These are phyloP conservation scores for Ephemerocybe angulata DNA, from an alignment of 768 basidiomycete genomes.

Conservation along the genomic window DNA sequence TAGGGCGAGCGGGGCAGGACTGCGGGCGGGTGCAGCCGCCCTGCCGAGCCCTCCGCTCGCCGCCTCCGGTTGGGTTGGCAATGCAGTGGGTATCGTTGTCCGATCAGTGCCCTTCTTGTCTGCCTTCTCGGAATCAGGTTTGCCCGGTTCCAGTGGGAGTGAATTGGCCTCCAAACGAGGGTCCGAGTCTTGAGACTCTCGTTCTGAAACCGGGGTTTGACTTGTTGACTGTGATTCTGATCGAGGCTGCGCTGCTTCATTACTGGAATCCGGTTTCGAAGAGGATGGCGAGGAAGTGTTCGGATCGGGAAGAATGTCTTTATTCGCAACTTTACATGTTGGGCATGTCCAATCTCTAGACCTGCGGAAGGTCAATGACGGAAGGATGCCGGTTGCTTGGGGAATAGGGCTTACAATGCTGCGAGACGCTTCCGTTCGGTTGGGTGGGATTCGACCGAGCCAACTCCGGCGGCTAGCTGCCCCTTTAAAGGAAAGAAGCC, in stretches of 20 bases:
- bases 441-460: conserved; percentile 77
- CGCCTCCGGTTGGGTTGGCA: neutral
- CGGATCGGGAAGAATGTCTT: conserved; percentile 67
- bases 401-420: conserved; percentile 50
- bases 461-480: conserved; percentile 81
- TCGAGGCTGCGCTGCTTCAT: neutral
- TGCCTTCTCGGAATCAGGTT: neutral
- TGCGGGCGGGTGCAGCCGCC: neutral
- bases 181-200: neutral
- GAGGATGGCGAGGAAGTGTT: conserved; percentile 22
- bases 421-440: conserved; percentile 78
- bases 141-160: neutral
- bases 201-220: conserved; percentile 1
- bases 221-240: neutral
- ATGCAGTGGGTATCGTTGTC: neutral
- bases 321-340: conserved; percentile 63
- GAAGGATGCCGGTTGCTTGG: too few relatives aligned
- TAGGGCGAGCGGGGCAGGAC: too few relatives aligned
- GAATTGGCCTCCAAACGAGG: neutral
- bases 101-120: neutral
- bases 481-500: conserved; percentile 88
- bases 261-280: neutral
- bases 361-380: conserved; percentile 36
- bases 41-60: neutral
- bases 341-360: conserved; percentile 82